Evolutionary conservation across 2,329 filamentous ascomycete genomes (phyloP), one percentile per base, ranked within the genome.

Genomic region (Trichoderma sp.): DNA sequence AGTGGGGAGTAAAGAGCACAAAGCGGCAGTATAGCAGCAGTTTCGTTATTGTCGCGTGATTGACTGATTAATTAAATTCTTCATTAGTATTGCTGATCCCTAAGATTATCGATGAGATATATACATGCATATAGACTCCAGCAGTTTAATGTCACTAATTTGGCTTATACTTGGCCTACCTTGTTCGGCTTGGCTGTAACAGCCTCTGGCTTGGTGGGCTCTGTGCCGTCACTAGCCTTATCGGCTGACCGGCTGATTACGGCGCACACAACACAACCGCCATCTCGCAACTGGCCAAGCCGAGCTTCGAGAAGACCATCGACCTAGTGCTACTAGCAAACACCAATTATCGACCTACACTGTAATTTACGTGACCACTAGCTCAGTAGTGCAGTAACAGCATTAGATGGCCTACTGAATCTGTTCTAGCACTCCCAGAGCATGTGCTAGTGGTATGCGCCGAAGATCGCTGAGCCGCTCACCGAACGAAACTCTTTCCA

Each of bases 221-320:
- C 52, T 64, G 46, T 64, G 60, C 60, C 60, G 60, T 49, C 60
- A 64, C 46, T 64, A 49, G 37, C 51, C 51, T 56, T 34, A 28
- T 21, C 63, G 37, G 51, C 34, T 49, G 37, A 26, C 51, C 63
- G 63, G 63, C 63, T 66, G 37, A 66, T 46, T 43, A 56, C 63
- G 63, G 63, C 51, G 51, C 63, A 37, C 16, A 26, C 18, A 43
- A 11, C 37, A 18, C 18, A 43, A 18, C 37, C 58, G 34, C 61
- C 43, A 56, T 65, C 51, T 34, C 61, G 5, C 61, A 55, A 21
- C 61, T 56, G 61, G 61, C 51, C 37, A 46, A 49, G 43, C 43
- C 37, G 32, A 49, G 43, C 8, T 49, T 49, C 43, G 21, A 11
- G n/a, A 49, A n/a, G 8, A 13, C 11, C 32, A 3, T 43, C 16